These are phyloP conservation scores for Daldinia bambusicola DNA, from an alignment of 495 filamentous ascomycete species.

Conservation along the genomic window DNA sequence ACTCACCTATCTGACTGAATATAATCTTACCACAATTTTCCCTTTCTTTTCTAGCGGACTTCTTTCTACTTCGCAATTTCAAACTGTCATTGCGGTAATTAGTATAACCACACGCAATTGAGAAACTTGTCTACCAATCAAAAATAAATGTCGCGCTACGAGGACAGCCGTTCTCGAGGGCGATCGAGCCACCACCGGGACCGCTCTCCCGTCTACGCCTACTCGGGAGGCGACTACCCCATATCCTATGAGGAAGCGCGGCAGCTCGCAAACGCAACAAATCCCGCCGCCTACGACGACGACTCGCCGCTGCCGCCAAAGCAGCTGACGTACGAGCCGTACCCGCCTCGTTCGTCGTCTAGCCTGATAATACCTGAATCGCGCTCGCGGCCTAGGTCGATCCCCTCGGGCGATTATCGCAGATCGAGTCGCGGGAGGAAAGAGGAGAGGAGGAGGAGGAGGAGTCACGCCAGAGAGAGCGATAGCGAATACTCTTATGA, in stretches of 20 bases:
- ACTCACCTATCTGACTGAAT: constrained; percentile 11
- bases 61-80: constrained; percentile 24
- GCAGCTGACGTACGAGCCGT: constrained; percentile 45
- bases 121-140: constrained; percentile 10
- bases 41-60: background rate
- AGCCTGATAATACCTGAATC: constrained; percentile 30
- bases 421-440: constrained; percentile 34
- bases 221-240: constrained; percentile 26
- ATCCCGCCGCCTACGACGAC: constrained; percentile 6
- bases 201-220: constrained; percentile 31
- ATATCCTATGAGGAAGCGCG: constrained; percentile 35
- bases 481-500: constrained; percentile 35
- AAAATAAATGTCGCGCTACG: constrained; percentile 47
- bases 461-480: constrained; percentile 22
- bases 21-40: constrained; percentile 21
- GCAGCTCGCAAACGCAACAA: constrained; percentile 18
- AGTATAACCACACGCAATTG: background rate
- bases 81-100: constrained; percentile 5
- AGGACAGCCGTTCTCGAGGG: constrained; percentile 36
- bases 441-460: constrained; percentile 16
- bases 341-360: constrained; percentile 24
- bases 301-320: constrained; percentile 23
- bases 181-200: constrained; percentile 29
- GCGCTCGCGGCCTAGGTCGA: constrained; percentile 39
- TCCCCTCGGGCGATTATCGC: constrained; percentile 34